phyloP scores from a whole-genome alignment of 768 basidiomycete species.

The Omphalotus guepiniiformis region DNA sequence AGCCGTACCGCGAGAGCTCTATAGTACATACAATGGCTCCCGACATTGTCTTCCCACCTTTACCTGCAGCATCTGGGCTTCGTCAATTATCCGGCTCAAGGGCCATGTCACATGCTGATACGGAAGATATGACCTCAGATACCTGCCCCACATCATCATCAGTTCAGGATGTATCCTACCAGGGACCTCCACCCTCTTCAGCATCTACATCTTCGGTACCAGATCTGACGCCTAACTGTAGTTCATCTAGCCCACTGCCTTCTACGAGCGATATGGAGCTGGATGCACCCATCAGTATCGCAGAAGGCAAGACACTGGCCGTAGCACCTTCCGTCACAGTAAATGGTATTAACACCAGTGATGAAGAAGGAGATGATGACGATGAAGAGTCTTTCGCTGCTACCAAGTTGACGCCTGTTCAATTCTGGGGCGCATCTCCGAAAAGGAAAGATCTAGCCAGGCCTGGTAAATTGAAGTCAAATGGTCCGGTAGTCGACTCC shows the following conservation, averaged over 20 bases:
- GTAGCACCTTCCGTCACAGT: constrained; percentile 10
- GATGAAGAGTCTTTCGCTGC: constrained; percentile 32
- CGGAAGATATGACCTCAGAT: constrained; percentile 13
- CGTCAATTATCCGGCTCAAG: constrained; percentile 22
- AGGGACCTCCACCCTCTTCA: constrained; percentile 26
- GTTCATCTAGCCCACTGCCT: constrained; percentile 61
- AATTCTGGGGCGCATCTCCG: constrained; percentile 38
- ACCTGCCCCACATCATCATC: constrained; percentile 8
- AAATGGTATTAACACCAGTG: constrained; percentile 14
- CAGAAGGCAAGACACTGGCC: background rate
- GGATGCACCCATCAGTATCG: constrained; percentile 7
- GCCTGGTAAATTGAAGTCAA: constrained; percentile 31
- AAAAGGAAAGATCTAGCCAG: constrained; percentile 26
- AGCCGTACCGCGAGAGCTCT: constrained; percentile 59
- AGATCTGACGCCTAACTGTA: constrained; percentile 57
- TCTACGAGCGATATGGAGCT: constrained; percentile 18
- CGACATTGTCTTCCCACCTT: constrained; percentile 71
- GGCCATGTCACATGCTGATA: constrained; percentile 20
- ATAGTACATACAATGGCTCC: constrained; percentile 35
- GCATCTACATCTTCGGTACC: constrained; percentile 47
- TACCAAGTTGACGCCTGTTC: constrained; percentile 37
- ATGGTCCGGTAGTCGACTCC: background rate
- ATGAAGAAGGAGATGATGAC: constrained; percentile 14
- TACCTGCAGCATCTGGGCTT: constrained; percentile 49
- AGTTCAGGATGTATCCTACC: constrained; percentile 9